Conservation (phyloP, 768 basidiomycete species). For the Termitomyces sp. region DNA sequence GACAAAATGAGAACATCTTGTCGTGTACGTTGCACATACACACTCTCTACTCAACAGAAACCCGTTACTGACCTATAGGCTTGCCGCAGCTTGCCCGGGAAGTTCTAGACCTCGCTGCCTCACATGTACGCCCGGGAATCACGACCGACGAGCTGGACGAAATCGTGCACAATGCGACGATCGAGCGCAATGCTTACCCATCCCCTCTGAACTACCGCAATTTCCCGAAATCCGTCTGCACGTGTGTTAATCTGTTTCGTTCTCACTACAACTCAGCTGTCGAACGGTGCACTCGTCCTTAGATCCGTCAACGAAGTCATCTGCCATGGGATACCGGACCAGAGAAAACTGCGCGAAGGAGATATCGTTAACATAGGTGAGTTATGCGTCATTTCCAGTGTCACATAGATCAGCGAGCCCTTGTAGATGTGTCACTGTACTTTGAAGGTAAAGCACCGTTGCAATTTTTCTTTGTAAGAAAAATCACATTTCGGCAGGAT, state of each 20-base stretch:
- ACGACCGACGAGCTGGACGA: slow-evolving; percentile 95
- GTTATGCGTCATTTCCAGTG: slow-evolving; percentile 8
- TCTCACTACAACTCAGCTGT: background rate
- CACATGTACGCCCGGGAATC: slow-evolving; percentile 82
- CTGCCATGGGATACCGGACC: slow-evolving; percentile 95
- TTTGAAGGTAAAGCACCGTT: slow-evolving; percentile 53
- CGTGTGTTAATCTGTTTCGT: slow-evolving; percentile 44
- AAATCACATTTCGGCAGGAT: slow-evolving; percentile 41
- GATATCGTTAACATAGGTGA: slow-evolving; percentile 94
- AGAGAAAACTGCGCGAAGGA: slow-evolving; percentile 77
- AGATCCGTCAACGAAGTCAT: slow-evolving; percentile 94
- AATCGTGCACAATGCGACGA: slow-evolving; percentile 87
- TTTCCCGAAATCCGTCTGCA: slow-evolving; percentile 97
- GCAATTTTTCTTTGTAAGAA: background rate
- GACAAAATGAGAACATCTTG: slow-evolving; percentile 87
- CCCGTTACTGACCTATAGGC: background rate
- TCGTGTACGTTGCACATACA: slow-evolving; percentile 47
- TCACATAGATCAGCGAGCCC: slow-evolving; percentile 57
- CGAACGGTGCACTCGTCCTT: background rate
- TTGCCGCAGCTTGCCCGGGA: slow-evolving; percentile 71
- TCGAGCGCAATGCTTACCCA: slow-evolving; percentile 90
- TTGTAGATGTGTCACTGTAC: slow-evolving; percentile 80
- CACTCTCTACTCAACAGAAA: background rate
- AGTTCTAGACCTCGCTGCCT: slow-evolving; percentile 89
- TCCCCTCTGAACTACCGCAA: slow-evolving; percentile 88